Evolutionary conservation across 805 yeast genomes (phyloP), one percentile per base, ranked within the genome.

Genomic region (Wickerhamiella nectarea): DNA sequence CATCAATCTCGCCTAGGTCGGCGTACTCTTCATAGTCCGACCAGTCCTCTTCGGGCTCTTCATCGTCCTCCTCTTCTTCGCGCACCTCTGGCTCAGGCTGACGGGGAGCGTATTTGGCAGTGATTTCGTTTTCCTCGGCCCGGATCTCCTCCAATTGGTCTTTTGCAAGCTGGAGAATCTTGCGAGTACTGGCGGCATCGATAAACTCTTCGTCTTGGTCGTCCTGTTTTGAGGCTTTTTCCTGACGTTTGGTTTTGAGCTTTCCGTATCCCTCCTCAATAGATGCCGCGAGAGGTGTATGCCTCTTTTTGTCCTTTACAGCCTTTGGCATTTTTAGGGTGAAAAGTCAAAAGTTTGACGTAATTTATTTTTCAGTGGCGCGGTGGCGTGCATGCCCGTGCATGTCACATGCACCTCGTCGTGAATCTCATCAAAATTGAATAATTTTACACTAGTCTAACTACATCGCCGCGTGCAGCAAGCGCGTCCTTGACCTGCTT

Each of bases 91-190:
- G 50, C 57, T 66, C 54, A 45, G 61, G 50, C 49, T 54, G 45
- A 49, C 56, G 37, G 3, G 36, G 47, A 50, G 36, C 52, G 50
- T 41, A 54, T 37, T 48, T 58, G 58, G 59, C 57, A 10, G 58
- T 63, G 18, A 54, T 58, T 6, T 49, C 53, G 10, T 45, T 52
- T 17, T 57, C 61, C 36, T 83, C 94, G 38, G 68, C 76, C 43
- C 76, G 87, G 17, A 87, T 60, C 58, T 91, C 99, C 36, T 82
- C 86, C 62, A 86, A 95, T 65, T 91, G 99, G 55, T 81, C 89
- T 53, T 74, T 78, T 15, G 98, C 99, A 49, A 91, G 69, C 59
- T 81, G 83, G 52, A 91, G 68, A 61, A 91, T 87, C 63, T 76
- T 84, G 61, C 93, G 71, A 1, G 96, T 83, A 24, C 84, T 66